Base-by-base conservation (phyloP, 306 rosid species). In the Cercis canadensis region DNA sequence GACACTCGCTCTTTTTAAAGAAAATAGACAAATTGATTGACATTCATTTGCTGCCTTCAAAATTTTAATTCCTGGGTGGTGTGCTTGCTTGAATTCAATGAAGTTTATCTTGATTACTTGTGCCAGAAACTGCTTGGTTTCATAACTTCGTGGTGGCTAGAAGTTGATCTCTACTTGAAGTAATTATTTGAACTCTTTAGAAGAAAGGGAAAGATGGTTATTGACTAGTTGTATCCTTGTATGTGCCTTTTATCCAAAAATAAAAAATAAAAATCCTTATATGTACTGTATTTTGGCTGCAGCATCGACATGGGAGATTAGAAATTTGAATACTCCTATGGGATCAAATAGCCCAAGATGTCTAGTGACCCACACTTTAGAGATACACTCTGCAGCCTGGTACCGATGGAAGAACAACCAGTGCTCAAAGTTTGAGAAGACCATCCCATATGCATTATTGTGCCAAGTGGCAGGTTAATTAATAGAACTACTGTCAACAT, bases 271-370 rank as follows among this genome's bases (percentile, higher is more conserved):
- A 8, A 37, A 44, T 13, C 50, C 50, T 44, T 44, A 8, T 11
- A 44, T 43, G 13, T 44, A 13, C 81, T 34, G 63, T 62, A 7
- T 32, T 67, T 76, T 60, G 31, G 11, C 64, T 66, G 74, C 73
- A 94, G 98, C 98, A 70, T 94, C 98, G 57, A 89, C 92, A 31
- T 94, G 97, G 98, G 98, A 94, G 83, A 78, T 94, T 36, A 82
- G 90, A 82, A 70, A 75, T 77, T 82, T 94, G 76, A 94, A 87
- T 77, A 77, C 85, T 2, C 79, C 97, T 19, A 85, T 83, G 87
- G 96, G 88, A 72, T 81, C 89, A 55, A 75, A 66, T 50, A 56
- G 70, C 54, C 84, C 90, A 60, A 86, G 75, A 69, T 90, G 96
- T 81, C 83, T 94, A 52, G 88, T 94, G 72, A 86, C 92, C 10